Evolutionary conservation across 2,329 filamentous ascomycete genomes (phyloP), one percentile per base, ranked within the genome.

Genomic region (Lachnellula hyalina): DNA sequence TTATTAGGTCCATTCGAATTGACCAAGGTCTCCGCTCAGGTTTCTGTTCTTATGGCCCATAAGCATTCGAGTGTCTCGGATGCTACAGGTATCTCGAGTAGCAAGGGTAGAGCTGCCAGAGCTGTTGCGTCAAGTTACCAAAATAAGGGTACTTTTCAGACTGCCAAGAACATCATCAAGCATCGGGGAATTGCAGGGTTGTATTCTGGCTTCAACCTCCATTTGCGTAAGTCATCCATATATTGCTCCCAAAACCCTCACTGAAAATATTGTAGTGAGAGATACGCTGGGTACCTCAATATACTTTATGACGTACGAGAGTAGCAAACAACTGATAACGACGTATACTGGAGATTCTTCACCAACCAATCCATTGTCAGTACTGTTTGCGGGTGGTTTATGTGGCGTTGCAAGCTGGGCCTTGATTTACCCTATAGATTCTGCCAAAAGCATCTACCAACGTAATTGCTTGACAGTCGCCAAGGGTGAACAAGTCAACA

Each of bases 271-370:
- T 25, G 23, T 60, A 89, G 88, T 92, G 65, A 82, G 90, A 57
- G 90, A 95, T 71, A 92, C 89, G 0, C 77, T 94, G 57, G 90
- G 90, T 52, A 95, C 90, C 1, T 82, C 84, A 32, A 89, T 93
- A 55, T 95, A 95, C 71, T 95, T 95, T 68, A 89, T 89, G 74
- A 92, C 90, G 32, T 95, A 95, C 70, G 90, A 95, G 72, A 91
- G 87, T 69, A 83, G 84, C 63, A 95, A 95, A 68, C 89, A 94
- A 70, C 73, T 93, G 23, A 80, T 91, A 60, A 89, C 86, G 19
- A 90, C 89, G 15, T 83, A 88, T 60, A 83, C 81, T 42, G 81
- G 87, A 47, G 86, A 87, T 60, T 80, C 80, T 57, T 84, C 85
- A 7, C 84, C 88, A n/a, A 89, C 87, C 48, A 88, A 87, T 65